These are phyloP conservation scores for Globisporangium solare DNA, from an alignment of 352 stramenopile genomes.

Conservation along the genomic window DNA sequence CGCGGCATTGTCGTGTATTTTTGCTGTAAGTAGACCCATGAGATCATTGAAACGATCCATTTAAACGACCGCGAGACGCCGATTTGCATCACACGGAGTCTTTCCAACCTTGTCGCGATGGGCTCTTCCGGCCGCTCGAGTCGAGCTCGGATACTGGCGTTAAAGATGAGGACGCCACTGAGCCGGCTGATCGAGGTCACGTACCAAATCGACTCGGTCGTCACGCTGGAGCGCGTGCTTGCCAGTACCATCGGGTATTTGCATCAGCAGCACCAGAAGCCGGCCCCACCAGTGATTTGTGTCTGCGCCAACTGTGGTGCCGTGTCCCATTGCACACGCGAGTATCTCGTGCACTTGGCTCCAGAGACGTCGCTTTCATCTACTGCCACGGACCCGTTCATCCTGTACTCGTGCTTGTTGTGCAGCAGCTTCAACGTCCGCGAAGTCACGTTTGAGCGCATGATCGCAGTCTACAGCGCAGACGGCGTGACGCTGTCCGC, in stretches of 20 bases:
- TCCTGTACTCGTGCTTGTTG: slow-evolving; percentile 61
- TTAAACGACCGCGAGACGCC: slow-evolving; percentile 16
- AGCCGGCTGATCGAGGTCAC: slow-evolving; percentile 29
- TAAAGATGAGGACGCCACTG: slow-evolving; percentile 33
- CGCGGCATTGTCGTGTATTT: not conserved
- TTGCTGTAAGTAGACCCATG: slow-evolving; percentile 28
- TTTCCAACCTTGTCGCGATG: slow-evolving; percentile 51
- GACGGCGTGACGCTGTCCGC: slow-evolving; percentile 41
- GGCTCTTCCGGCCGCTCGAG: slow-evolving; percentile 45
- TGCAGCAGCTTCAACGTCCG: slow-evolving; percentile 72
- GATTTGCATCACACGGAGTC: slow-evolving; percentile 35
- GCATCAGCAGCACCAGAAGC: slow-evolving; percentile 35
- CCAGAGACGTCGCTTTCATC: slow-evolving; percentile 10
- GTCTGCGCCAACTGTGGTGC: slow-evolving; percentile 57
- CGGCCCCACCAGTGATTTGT: slow-evolving; percentile 29
- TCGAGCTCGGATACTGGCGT: slow-evolving; percentile 46
- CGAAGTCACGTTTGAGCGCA: slow-evolving; percentile 52
- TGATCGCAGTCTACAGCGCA: slow-evolving; percentile 38
- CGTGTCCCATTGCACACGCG: slow-evolving; percentile 47
- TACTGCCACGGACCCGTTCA: slow-evolving; percentile 21
- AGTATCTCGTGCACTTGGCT: slow-evolving; percentile 24
- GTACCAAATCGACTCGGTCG: slow-evolving; percentile 49
- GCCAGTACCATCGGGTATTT: slow-evolving; percentile 36
- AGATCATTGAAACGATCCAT: slow-evolving; percentile 28
- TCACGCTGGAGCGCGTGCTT: slow-evolving; percentile 36